Base-by-base conservation (phyloP, 2,329 filamentous ascomycete genomes). In the Rhinocladiella similis region DNA sequence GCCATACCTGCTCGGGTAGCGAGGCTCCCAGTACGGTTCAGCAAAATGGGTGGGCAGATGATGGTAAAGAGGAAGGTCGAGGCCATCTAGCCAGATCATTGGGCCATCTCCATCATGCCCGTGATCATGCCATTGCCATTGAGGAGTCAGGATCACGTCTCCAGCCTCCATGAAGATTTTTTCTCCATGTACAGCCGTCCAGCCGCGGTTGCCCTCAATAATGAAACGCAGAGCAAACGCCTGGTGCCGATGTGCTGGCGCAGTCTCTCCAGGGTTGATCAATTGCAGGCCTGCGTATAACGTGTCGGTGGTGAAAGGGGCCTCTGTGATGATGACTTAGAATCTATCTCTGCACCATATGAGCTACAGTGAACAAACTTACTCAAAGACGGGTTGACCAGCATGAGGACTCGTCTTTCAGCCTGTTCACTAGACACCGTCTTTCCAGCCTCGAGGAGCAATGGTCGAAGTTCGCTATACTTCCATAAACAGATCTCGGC, bases 71-170 rank as follows among this genome's bases (percentile, higher is more conserved):
- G 82, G 81, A 1, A 84, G 65, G 66, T 84, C 79, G 1, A 85
- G 66, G 3, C 76, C 79, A 63, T 84, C 82, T 1, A 85, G 70
- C 82, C 82, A 85, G 25, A 85, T 77, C 66, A 83, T 78, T 0
- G 80, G 80, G 1, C 72, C 73, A 1, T 72, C 70, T 7, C 80
- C 78, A 53, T 84, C 80, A 43, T 84, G 83, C 2, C 82, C 82
- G 54, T 84, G 82, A 56, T 84, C 82, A 57, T 83, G 82, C 75
- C 79, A 84, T 63, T 83, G 78, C 81, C 82, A 84, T 0, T 74
- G 78, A 0, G 81, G 82, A 0, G 82, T 85, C 0, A 84, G 67
- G 13, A 84, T 80, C 1, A 84, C 78, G 59, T 84, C 82, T 6
- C 81, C 80, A 1, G 75, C 72, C 18, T 72, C 63, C 66, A 85